These are phyloP conservation scores for Candida smagusa DNA, from an alignment of 1,139 yeast species.

Conservation along the genomic window DNA sequence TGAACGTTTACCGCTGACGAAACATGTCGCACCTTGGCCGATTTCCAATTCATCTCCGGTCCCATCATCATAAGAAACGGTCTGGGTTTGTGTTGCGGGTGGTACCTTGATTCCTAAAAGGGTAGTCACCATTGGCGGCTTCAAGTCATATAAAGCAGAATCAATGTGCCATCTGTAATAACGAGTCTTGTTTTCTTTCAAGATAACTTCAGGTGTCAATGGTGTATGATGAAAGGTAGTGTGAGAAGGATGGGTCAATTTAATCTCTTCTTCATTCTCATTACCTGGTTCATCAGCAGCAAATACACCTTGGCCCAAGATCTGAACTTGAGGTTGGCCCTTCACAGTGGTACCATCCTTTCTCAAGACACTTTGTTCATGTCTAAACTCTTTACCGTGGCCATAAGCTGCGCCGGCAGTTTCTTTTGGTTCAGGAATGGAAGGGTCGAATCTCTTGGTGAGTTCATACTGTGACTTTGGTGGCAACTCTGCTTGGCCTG, in stretches of 20 bases:
- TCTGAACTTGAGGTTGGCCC: constrained; percentile 82
- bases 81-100: constrained; percentile 40
- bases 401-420: constrained; percentile 62
- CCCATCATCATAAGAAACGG: constrained; percentile 63
- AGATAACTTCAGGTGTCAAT: constrained; percentile 59
- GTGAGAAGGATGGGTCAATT: constrained; percentile 79
- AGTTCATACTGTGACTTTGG: constrained; percentile 74
- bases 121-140: constrained; percentile 85
- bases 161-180: constrained; percentile 94
- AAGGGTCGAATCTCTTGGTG: constrained; percentile 74
- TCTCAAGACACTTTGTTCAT: constrained; percentile 68
- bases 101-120: constrained; percentile 83
- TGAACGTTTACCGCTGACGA: constrained; percentile 77
- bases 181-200: constrained; percentile 60
- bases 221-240: constrained; percentile 70
- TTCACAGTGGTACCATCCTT: constrained; percentile 82
- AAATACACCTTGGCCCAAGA: constrained; percentile 78
- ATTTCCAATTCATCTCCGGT: constrained; percentile 60
- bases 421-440: constrained; percentile 51
- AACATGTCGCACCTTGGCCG: constrained; percentile 85
- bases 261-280: constrained; percentile 53
- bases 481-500: constrained; percentile 59
- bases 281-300: constrained; percentile 67
- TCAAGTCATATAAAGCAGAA: constrained; percentile 77
- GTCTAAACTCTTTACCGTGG: constrained; percentile 82